These are phyloP conservation scores for Heterobasidion parviporum DNA, from an alignment of 1,284 basidiomycete species.

Conservation along the genomic window DNA sequence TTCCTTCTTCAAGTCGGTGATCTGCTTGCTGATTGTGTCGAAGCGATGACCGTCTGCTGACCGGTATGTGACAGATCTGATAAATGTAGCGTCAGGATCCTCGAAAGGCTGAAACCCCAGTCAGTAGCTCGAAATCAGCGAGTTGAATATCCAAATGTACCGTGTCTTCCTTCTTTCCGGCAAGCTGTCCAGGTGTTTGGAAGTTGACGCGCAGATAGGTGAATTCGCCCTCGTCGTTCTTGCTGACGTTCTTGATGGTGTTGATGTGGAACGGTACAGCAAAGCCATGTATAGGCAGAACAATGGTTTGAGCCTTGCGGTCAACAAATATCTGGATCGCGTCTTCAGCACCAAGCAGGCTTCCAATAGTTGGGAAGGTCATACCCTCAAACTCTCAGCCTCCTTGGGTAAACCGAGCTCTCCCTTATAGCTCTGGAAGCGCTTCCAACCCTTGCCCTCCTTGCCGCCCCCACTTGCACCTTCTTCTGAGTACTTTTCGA, in stretches of 20 bases:
- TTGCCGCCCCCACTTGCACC: slow-evolving; percentile 65
- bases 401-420: slow-evolving; percentile 84
- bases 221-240: slow-evolving; percentile 94
- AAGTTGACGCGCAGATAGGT: slow-evolving; percentile 97
- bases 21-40: slow-evolving; percentile 83
- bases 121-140: background rate
- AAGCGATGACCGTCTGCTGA: slow-evolving; percentile 88
- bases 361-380: slow-evolving; percentile 14
- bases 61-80: slow-evolving; percentile 92
- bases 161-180: slow-evolving; percentile 98
- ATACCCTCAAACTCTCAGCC: slow-evolving; percentile 67
- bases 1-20: slow-evolving; percentile 93
- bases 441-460: slow-evolving; percentile 88
- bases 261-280: slow-evolving; percentile 98
- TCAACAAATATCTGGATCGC: slow-evolving; percentile 78
- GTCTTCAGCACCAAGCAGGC: slow-evolving; percentile 5
- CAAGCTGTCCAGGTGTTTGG: slow-evolving; percentile 95
- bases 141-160: slow-evolving; percentile 29
- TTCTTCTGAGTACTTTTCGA: slow-evolving; percentile 79
- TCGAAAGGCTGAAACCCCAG: slow-evolving; percentile 73
- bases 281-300: slow-evolving; percentile 91
- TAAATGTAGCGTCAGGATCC: slow-evolving; percentile 94
- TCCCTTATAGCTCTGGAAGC: slow-evolving; percentile 95
- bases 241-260: slow-evolving; percentile 96
- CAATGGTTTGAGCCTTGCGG: slow-evolving; percentile 81